Evolutionary conservation across 306 rosid species (phyloP), one percentile per base, ranked within the genome.

Genomic region (Lotus japonicus): DNA sequence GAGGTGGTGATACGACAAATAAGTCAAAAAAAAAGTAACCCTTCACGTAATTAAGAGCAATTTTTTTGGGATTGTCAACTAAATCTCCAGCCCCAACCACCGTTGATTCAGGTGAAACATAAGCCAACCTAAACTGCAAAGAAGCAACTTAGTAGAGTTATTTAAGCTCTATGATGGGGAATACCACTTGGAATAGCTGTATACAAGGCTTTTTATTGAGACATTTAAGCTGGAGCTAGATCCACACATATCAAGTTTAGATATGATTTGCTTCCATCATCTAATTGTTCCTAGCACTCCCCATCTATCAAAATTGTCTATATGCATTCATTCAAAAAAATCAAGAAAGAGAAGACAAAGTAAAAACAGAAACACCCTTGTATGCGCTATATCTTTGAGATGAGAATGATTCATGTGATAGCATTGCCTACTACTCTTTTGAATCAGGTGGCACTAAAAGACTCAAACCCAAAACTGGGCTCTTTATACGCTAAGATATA

Each of bases 121-220:
- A 92, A 60, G 98, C 97, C 85, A 92, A 75, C 86, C 91, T 86
- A 77, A 89, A 92, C 98, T 92, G 94, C 74, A 75, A 70, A 72
- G 58, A 72, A 73, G 53, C 11, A 77, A 49, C 44, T 18, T 43
- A 4, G 13, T 33, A 70, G 42, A 26, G 73, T 75, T 46, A 76
- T 59, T 42, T 74, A 60, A 61, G 63, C 51, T 21, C 11, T 42
- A 23, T 11, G 33, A 21, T 52, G 13, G 11, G 9, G 60, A 54
- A 11, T 26, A 10, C 4, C 4, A 26, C 16, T 11, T 21, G 8
- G 36, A 31, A 26, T 4, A 54, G 15, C 6, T 54, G 60, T 14
- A 21, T 5, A 1, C 5, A 13, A 54, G 38, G 60, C 39, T 31
- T 26, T 26, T 17, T 49, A 17, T 17, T 49, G 9, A 7, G 7